Percentiles rank a stretch among this genome's conserved stretches.
Conservation (phyloP, 2,329 filamentous ascomycete species). For the Bertia moriformis region DNA sequence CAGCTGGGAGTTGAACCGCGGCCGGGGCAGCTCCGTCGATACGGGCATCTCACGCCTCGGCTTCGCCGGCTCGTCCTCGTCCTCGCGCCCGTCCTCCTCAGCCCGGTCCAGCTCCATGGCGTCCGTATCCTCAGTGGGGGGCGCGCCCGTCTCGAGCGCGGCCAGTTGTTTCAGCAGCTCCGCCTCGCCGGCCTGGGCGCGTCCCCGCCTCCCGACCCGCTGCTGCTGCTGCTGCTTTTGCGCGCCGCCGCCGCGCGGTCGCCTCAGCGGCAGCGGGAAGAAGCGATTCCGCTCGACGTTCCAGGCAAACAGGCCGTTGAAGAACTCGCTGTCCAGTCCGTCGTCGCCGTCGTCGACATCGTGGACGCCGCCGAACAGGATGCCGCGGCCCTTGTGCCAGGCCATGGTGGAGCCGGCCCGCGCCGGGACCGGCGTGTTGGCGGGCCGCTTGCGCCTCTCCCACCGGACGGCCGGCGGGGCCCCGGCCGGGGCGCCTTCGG, state of each 20-base stretch:
- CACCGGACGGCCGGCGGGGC: constrained; percentile 65
- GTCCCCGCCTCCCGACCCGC: constrained; percentile 44
- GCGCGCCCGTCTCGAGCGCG: constrained; percentile 63
- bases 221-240: constrained; percentile 41
- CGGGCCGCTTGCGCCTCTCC: constrained; percentile 86
- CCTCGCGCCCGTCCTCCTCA: constrained; percentile 32
- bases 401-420: constrained; percentile 88
- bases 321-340: constrained; percentile 93
- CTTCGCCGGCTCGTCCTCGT: constrained; percentile 40
- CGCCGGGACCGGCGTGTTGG: constrained; percentile 69
- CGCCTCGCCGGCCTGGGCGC: constrained; percentile 80
- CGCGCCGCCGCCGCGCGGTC: constrained; percentile 55
- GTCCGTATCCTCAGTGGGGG: constrained; percentile 38
- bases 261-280: constrained; percentile 68
- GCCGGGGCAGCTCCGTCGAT: constrained; percentile 72
- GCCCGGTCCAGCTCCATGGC: constrained; percentile 30
- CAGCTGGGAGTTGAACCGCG: constrained; percentile 78
- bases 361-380: constrained; percentile 87
- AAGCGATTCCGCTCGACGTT: constrained; percentile 91
- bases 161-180: constrained; percentile 78
- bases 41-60: constrained; percentile 49
- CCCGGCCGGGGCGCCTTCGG: constrained; percentile 48
- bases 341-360: constrained; percentile 86
- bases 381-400: constrained; percentile 81
- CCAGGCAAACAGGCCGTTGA: constrained; percentile 82